phyloP scores from a whole-genome alignment of 176 grass and related monocot species.

The Eleusine indica region DNA sequence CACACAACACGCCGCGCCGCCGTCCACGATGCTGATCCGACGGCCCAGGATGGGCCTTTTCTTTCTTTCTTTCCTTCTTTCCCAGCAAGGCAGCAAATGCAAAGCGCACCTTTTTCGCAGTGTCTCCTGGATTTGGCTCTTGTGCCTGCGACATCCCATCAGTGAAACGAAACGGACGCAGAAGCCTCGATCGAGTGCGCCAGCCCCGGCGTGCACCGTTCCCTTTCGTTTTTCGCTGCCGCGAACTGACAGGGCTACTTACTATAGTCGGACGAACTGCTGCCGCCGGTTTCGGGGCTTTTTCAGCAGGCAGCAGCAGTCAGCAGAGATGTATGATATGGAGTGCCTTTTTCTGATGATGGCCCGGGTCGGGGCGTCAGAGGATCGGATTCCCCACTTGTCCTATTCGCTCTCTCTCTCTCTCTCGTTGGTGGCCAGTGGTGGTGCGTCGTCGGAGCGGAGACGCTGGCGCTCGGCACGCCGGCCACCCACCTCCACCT shows the following conservation, averaged over 20 bases:
- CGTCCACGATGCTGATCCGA: slow-evolving; percentile 12
- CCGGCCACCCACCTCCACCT: slow-evolving; percentile 34
- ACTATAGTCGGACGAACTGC: not conserved
- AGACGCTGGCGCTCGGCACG: not conserved
- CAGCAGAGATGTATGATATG: not conserved
- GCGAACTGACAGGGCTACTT: not conserved
- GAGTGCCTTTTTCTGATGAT: not conserved
- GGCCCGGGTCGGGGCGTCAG: not conserved
- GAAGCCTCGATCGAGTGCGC: not conserved
- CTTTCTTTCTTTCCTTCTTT: not conserved
- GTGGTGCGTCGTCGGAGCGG: not conserved
- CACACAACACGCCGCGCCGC: slow-evolving; percentile 2
- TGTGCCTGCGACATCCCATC: not conserved
- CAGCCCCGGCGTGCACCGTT: not conserved
- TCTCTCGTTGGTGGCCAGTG: not conserved
- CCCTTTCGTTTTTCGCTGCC: too few relatives aligned
- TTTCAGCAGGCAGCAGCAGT: not conserved
- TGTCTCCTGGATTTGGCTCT: slow-evolving; percentile 8
- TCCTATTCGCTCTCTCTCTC: not conserved
- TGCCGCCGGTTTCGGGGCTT: not conserved
- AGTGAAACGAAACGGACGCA: not conserved
- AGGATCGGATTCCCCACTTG: slow-evolving; percentile 45
- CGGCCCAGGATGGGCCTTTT: not conserved
- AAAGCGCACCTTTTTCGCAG: not conserved
- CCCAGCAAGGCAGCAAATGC: not conserved